phyloP scores from a whole-genome alignment of 306 rosid genomes.

The Purshia tridentata region DNA sequence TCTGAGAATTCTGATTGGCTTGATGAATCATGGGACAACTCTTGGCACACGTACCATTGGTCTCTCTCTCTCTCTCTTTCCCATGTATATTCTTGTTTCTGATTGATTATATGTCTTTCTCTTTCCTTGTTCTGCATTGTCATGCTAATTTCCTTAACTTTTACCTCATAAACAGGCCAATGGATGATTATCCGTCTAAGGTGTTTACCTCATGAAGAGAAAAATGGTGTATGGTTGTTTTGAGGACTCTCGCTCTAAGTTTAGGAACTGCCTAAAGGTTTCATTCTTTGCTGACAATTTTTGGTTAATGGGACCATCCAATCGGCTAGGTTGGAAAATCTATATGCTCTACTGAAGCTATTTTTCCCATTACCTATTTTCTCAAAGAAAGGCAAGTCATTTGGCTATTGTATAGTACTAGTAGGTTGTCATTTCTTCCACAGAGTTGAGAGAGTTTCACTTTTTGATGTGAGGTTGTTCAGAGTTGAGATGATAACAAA shows the following conservation, averaged over 20 bases:
- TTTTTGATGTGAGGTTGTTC: background rate
- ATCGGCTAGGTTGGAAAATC: conserved; percentile 17
- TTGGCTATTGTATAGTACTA: conserved; percentile 15
- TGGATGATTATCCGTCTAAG: background rate
- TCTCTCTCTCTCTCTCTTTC: background rate
- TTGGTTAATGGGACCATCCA: conserved; percentile 13
- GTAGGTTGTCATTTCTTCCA: background rate
- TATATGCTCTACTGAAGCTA: background rate
- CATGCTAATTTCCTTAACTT: background rate
- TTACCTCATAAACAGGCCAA: conserved; percentile 12
- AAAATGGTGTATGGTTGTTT: background rate
- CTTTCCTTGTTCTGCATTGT: background rate
- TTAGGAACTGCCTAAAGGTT: background rate
- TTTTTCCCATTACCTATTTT: conserved; percentile 18
- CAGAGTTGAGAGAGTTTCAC: background rate
- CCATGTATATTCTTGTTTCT: background rate
- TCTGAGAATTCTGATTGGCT: conserved; percentile 10
- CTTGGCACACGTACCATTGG: conserved; percentile 10
- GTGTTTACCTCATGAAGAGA: conserved; percentile 15
- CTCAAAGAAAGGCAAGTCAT: conserved; percentile 21
- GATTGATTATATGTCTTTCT: background rate
- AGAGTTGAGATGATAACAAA: background rate
- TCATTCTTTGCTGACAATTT: conserved; percentile 12
- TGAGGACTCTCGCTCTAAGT: conserved; percentile 15
- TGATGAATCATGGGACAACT: conserved; percentile 1